Conservation (phyloP, 352 stramenopile species). For the Phytopythium cucurbitacearum region DNA sequence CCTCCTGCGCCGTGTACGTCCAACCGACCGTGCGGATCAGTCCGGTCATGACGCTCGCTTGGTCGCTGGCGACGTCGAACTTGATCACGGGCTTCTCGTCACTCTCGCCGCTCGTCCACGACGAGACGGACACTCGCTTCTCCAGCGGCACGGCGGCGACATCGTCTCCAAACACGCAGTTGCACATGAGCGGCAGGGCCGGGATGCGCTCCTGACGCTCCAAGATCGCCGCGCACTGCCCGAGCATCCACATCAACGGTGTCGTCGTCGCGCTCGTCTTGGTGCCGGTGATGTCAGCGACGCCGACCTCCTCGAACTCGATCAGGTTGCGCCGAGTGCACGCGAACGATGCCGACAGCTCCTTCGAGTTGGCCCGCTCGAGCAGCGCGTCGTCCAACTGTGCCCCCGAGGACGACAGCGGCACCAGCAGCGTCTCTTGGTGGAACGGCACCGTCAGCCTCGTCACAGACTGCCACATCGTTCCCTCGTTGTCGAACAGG, state of each 20-base stretch:
- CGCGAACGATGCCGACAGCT: slow-evolving; percentile 18
- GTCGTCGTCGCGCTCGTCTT: slow-evolving; percentile 14
- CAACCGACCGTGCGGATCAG: slow-evolving; percentile 54
- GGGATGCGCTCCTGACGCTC: slow-evolving; percentile 48
- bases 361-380: slow-evolving; percentile 11
- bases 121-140: slow-evolving; percentile 23
- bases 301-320: slow-evolving; percentile 54
- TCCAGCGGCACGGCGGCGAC: slow-evolving; percentile 20
- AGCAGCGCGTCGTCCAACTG: slow-evolving; percentile 33
- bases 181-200: slow-evolving; percentile 51
- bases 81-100: slow-evolving; percentile 16
- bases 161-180: slow-evolving; percentile 39
- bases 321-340: slow-evolving; percentile 44
- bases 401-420: slow-evolving; percentile 35
- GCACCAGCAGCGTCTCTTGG: slow-evolving; percentile 49
- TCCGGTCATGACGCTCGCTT: slow-evolving; percentile 16
- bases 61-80: slow-evolving; percentile 19
- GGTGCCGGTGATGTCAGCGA: slow-evolving; percentile 33
- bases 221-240: slow-evolving; percentile 29
- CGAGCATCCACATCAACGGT: slow-evolving; percentile 60
- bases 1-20: slow-evolving; percentile 11
- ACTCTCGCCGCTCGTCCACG: slow-evolving; percentile 19
- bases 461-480: slow-evolving; percentile 72
- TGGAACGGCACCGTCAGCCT: slow-evolving; percentile 61
- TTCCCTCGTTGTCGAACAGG: slow-evolving; percentile 63